A percentile compares a stretch with the other conserved stretches of the same genome.
These are phyloP conservation scores for Brassica balearica DNA, from an alignment of 441 rosid genomes.

Conservation along the genomic window DNA sequence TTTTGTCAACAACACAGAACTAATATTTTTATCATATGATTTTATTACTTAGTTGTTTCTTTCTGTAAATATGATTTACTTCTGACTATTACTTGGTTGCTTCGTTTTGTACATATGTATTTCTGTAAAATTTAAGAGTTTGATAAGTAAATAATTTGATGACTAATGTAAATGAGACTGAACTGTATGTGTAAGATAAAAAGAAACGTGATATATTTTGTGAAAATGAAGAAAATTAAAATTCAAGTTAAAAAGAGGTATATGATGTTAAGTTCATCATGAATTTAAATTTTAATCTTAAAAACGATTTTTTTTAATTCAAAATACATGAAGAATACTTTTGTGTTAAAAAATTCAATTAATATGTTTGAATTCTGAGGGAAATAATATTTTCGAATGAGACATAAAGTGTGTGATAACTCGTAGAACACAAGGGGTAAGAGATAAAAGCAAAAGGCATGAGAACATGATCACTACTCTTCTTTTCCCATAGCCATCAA, in stretches of 20 bases:
- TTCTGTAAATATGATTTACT: too few species aligned
- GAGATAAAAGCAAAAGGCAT: not conserved
- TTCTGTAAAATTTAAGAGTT: not conserved
- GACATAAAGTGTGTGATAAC: not conserved
- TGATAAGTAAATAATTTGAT: not conserved
- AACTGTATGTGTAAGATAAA: too few species aligned
- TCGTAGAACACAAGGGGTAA: not conserved
- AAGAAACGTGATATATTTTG: not conserved
- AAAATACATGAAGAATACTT: not conserved
- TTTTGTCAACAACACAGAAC: not conserved
- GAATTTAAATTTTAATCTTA: too few species aligned
- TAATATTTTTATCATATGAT: too few species aligned
- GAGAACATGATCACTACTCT: slow-evolving; percentile 25
- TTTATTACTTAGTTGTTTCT: not conserved
- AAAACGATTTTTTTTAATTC: not conserved
- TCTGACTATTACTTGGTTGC: not conserved
- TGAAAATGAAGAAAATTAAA: not conserved
- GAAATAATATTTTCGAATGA: not conserved
- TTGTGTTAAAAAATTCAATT: not conserved
- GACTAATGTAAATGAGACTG: not conserved
- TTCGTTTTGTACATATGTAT: not conserved
- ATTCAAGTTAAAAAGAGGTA: not conserved
- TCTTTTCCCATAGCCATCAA: slow-evolving; percentile 74
- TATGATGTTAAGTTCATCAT: too few species aligned
- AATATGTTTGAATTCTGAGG: not conserved